Percentiles rank a stretch among this genome's conserved stretches.
Conservation (phyloP, 768 basidiomycete species). For the Tulasnella sp. region DNA sequence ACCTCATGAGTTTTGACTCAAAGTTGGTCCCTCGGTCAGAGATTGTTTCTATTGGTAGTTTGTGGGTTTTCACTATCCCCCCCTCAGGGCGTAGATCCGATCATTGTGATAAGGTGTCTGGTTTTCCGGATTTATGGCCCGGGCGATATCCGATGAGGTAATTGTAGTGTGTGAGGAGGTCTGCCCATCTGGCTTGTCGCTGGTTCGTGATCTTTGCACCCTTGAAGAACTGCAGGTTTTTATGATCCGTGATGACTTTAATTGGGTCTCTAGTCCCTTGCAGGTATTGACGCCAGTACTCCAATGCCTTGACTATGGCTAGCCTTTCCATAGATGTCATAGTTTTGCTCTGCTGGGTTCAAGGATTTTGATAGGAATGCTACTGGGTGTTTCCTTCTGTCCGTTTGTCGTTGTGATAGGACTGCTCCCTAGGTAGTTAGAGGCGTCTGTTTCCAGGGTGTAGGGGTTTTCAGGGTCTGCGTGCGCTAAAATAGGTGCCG, state of each 20-base stretch:
- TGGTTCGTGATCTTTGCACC: conserved; percentile 24
- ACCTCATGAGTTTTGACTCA: neutral
- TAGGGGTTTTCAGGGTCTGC: neutral
- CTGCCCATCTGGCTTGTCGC: conserved; percentile 34
- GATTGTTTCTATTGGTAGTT: neutral
- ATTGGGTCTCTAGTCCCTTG: conserved; percentile 15
- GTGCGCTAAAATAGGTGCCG: neutral
- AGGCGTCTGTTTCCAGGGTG: neutral
- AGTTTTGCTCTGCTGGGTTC: conserved; percentile 7
- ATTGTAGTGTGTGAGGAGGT: conserved; percentile 27
- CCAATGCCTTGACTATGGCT: conserved; percentile 26
- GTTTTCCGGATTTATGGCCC: neutral
- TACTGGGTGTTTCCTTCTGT: conserved; percentile 5
- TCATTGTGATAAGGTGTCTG: neutral
- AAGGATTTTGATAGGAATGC: neutral
- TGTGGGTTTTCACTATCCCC: neutral
- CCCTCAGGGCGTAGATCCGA: neutral
- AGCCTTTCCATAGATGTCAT: conserved; percentile 23
- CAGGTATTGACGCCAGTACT: conserved; percentile 19
- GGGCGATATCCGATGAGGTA: conserved; percentile 25
- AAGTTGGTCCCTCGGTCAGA: neutral
- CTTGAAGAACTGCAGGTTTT: neutral
- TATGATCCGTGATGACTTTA: conserved; percentile 20
- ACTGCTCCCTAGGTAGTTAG: neutral
- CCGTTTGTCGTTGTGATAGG: neutral